These are phyloP conservation scores for Pisolithus marmoratus DNA, from an alignment of 768 basidiomycete species.

Conservation along the genomic window DNA sequence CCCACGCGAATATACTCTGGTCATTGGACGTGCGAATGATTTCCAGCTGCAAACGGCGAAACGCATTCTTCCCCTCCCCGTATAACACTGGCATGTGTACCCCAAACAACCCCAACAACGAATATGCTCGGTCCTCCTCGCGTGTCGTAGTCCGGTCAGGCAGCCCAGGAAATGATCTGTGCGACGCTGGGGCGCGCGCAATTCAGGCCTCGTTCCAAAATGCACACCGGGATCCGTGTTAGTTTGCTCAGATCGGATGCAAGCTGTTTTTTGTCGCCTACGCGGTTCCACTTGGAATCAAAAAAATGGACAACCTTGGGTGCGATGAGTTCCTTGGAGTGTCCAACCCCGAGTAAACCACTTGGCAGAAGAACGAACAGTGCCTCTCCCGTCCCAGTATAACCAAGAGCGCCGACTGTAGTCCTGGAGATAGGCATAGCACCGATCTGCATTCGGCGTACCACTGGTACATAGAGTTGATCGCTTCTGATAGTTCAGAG, in stretches of 20 bases:
- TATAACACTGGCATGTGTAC: slow-evolving; percentile 10
- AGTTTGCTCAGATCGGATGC: neutral
- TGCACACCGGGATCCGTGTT: neutral
- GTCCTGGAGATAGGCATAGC: slow-evolving; percentile 11
- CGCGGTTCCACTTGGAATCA: slow-evolving; percentile 6
- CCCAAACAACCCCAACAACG: slow-evolving; percentile 3
- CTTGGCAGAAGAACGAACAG: neutral
- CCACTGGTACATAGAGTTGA: slow-evolving; percentile 15
- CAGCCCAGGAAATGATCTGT: neutral
- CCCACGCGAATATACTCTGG: slow-evolving; percentile 7
- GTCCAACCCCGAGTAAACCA: slow-evolving; percentile 17
- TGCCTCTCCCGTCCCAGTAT: no score
- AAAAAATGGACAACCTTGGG: slow-evolving; percentile 12
- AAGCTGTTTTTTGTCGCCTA: slow-evolving; percentile 3
- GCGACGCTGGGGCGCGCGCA: neutral
- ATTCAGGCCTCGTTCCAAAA: neutral
- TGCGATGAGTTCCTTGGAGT: slow-evolving; percentile 8
- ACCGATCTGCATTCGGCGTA: slow-evolving; percentile 11
- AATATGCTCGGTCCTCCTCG: no score
- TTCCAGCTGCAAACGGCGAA: slow-evolving; percentile 3
- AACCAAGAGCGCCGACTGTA: neutral
- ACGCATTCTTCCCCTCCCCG: slow-evolving; percentile 15
- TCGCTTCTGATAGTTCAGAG: no score
- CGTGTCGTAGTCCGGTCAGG: no score
- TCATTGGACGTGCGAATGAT: slow-evolving; percentile 2